Evolutionary conservation across 768 basidiomycete species (phyloP).

Genomic region (Tulasnella sp.): DNA sequence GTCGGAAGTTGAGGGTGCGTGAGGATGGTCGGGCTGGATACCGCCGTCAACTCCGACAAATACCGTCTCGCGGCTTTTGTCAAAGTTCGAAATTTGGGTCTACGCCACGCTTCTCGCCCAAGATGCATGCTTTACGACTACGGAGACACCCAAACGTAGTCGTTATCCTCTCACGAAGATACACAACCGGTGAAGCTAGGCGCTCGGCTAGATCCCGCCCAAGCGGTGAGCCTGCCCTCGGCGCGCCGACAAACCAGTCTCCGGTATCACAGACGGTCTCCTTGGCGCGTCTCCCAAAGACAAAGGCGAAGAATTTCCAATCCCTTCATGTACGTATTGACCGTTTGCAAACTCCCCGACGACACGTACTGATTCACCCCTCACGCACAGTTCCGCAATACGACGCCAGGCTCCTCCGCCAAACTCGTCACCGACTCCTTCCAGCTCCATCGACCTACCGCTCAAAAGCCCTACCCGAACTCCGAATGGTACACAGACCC

Average conservation of each 20-base stretch:
- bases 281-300: background rate
- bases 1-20: background rate
- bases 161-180: background rate
- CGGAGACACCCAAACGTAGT: background rate
- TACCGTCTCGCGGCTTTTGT: background rate
- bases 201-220: background rate
- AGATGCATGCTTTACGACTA: background rate
- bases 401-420: conserved; percentile 7
- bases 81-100: background rate
- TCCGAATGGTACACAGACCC: conserved; percentile 10
- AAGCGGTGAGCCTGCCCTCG: background rate
- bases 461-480: background rate
- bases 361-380: background rate
- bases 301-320: background rate
- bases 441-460: conserved; percentile 6
- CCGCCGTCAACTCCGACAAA: background rate
- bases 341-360: background rate
- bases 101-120: background rate
- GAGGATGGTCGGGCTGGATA: background rate
- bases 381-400: conserved; percentile 9
- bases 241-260: background rate
- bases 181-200: background rate
- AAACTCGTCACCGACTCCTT: conserved; percentile 5
- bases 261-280: background rate
- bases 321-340: background rate